phyloP scores from a whole-genome alignment of 352 stramenopile genomes.

The Pythium coloratum region DNA sequence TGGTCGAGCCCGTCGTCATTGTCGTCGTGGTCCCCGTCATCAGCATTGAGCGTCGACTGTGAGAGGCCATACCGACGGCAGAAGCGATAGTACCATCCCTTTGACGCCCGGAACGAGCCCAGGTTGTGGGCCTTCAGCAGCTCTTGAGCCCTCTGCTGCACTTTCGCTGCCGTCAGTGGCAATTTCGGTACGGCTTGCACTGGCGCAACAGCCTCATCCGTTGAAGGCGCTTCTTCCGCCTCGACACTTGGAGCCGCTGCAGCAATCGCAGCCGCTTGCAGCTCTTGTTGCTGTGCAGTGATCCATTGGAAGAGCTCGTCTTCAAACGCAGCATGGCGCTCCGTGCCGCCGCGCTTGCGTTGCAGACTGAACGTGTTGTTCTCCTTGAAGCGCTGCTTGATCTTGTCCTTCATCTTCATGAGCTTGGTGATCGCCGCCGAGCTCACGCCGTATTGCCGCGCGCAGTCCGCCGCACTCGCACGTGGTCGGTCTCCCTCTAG shows the following conservation, averaged over 20 bases:
- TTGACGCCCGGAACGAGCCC: slow-evolving; percentile 44
- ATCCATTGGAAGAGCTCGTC: slow-evolving; percentile 69
- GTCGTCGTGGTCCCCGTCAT: slow-evolving; percentile 9
- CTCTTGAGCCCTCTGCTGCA: slow-evolving; percentile 29
- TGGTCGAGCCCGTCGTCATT: slow-evolving; percentile 8
- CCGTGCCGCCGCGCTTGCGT: slow-evolving; percentile 61
- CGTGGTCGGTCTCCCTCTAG: slow-evolving; percentile 56
- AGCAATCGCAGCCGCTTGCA: background rate
- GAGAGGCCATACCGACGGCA: slow-evolving; percentile 64
- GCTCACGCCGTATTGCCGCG: slow-evolving; percentile 63
- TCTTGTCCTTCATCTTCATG: slow-evolving; percentile 66
- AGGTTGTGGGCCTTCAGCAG: slow-evolving; percentile 29
- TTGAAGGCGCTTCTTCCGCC: background rate
- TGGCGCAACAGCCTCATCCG: background rate
- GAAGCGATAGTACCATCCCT: slow-evolving; percentile 82
- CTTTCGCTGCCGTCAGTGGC: slow-evolving; percentile 22
- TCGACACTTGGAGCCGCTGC: background rate
- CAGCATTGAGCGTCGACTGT: slow-evolving; percentile 29
- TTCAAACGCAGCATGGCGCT: slow-evolving; percentile 38
- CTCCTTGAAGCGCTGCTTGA: slow-evolving; percentile 71
- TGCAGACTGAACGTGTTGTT: slow-evolving; percentile 40
- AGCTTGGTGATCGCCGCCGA: slow-evolving; percentile 78
- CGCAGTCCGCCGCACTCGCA: slow-evolving; percentile 57
- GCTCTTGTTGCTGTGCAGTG: slow-evolving; percentile 15
- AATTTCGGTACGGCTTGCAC: background rate